Evolutionary conservation across 2,329 filamentous ascomycete species (phyloP).

Genomic region (Diplodia seriata): DNA sequence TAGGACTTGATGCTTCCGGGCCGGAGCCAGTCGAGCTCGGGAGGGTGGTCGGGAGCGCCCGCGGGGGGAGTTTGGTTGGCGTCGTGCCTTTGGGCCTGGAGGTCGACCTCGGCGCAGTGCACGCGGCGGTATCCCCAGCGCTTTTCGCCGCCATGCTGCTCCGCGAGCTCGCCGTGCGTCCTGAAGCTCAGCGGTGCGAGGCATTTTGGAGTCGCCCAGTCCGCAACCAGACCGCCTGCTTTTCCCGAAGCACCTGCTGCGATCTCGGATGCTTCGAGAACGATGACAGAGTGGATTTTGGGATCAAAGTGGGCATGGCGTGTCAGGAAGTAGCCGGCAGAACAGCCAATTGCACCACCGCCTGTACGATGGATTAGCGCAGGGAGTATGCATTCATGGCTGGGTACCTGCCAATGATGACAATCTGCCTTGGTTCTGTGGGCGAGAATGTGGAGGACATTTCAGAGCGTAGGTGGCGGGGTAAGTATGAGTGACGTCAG

Average conservation of each 20-base stretch:
- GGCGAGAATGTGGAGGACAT: not conserved
- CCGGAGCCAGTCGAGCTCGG: constrained; percentile 26
- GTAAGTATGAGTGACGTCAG: not conserved
- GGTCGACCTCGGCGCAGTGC: constrained; percentile 17
- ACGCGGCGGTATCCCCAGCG: constrained; percentile 29
- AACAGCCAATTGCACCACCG: constrained; percentile 31
- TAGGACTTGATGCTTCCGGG: constrained; percentile 24
- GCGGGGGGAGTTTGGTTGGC: not conserved
- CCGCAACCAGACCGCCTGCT: constrained; percentile 29
- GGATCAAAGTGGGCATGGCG: constrained; percentile 11
- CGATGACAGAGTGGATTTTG: constrained; percentile 4
- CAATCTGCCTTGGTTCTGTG: not conserved
- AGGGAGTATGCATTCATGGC: not conserved
- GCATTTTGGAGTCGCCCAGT: constrained; percentile 32
- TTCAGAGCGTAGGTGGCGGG: too few relatives aligned
- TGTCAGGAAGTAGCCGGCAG: constrained; percentile 20
- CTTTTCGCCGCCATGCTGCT: constrained; percentile 25
- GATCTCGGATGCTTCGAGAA: constrained; percentile 26
- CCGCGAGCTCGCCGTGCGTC: constrained; percentile 24
- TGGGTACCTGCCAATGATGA: not conserved
- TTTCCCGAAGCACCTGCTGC: constrained; percentile 31
- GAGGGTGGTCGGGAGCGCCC: not conserved
- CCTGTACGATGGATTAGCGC: not conserved
- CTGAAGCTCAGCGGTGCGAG: constrained; percentile 31
- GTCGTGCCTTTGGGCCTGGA: not conserved